Base-by-base conservation (phyloP, 352 stramenopile genomes). In the Pythium guiyangense region DNA sequence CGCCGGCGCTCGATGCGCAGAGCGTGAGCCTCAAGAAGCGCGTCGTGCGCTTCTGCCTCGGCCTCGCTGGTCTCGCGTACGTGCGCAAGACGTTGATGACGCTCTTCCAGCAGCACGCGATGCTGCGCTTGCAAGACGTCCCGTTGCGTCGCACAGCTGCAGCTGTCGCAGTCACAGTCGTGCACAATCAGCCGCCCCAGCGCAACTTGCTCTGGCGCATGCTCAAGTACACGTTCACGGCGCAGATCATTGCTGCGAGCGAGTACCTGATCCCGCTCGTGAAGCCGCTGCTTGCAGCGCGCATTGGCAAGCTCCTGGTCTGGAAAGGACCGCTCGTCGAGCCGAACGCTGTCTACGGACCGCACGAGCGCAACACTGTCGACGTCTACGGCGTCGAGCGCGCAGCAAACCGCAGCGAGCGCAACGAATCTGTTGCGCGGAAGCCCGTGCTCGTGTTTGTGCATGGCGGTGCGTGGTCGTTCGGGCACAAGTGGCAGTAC, bases 361-460 rank as follows among this genome's bases (percentile, higher is more conserved):
- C 59, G 18, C 64, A 89, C 55, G 58, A 66, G 39, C 81, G 81
- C 59, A 73, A 88, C 42, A 74, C 56, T 10, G 57, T 91, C 9
- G 79, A 91, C 53, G 45, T 91, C 35, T 89, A 88, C 42, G 81
- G 79, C 20, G 67, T 77, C 25, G 40, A 74, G 26, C 42, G 29
- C 4, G 40, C 57, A 43, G 20, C 17, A 15, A 57, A 10, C 26
- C 2, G 1, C 1, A 29, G 11, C 2, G 37, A 43, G 37, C 37
- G 37, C 12, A n/a, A 12, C 2, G 37, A 14, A 17, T n/a, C 37
- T 43, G 10, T 5, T 4, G 1, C 37, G 6, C 40, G 37, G 8
- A 70, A 66, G 27, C 91, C 91, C 12, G 84, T 97, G 31, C 59
- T 98, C 6, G 68, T 98, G 34, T 98, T 98, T 57, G 71, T 97